A percentile compares a stretch with the other conserved stretches of the same genome.
Conservation (phyloP, 495 filamentous ascomycete genomes). For the Aspergillus sclerotioniger region DNA sequence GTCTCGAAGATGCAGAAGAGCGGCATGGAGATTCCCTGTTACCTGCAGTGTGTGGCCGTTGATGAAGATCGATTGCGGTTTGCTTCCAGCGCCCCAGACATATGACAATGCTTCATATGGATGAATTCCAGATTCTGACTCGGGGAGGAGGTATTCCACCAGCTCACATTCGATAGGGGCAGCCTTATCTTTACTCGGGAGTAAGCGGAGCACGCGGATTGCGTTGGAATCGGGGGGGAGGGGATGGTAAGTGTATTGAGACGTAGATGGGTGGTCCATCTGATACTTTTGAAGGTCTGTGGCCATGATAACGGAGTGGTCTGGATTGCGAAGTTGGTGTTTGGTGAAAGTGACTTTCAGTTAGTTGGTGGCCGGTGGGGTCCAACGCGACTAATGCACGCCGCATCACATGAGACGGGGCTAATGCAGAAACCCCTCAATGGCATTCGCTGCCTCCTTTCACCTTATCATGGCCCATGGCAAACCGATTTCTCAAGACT, state of each 20-base stretch:
- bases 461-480: too few species aligned
- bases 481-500: too few species aligned
- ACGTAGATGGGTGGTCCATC: background rate
- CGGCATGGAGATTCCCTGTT: conserved; percentile 19
- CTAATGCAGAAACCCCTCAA: too few species aligned
- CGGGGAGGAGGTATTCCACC: background rate
- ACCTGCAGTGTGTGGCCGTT: conserved; percentile 12
- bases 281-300: background rate
- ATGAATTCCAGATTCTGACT: conserved; percentile 5
- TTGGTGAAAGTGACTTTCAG: too few species aligned
- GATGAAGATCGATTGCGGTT: conserved; percentile 16
- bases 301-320: background rate
- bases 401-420: too few species aligned
- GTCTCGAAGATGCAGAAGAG: conserved; percentile 20
- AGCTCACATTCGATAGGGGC: conserved; percentile 4
- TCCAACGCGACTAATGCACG: too few species aligned
- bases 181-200: conserved; percentile 1
- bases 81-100: conserved; percentile 15
- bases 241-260: background rate
- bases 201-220: conserved; percentile 5
- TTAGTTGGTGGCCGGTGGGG: too few species aligned
- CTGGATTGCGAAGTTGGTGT: too few species aligned
- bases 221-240: background rate
- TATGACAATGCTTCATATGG: conserved; percentile 14
- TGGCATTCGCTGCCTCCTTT: too few species aligned